Percentiles rank a stretch among this genome's conserved stretches.
Evolutionary conservation across 352 stramenopile genomes (phyloP).

Genomic region (Globisporangium acanthophoron): DNA sequence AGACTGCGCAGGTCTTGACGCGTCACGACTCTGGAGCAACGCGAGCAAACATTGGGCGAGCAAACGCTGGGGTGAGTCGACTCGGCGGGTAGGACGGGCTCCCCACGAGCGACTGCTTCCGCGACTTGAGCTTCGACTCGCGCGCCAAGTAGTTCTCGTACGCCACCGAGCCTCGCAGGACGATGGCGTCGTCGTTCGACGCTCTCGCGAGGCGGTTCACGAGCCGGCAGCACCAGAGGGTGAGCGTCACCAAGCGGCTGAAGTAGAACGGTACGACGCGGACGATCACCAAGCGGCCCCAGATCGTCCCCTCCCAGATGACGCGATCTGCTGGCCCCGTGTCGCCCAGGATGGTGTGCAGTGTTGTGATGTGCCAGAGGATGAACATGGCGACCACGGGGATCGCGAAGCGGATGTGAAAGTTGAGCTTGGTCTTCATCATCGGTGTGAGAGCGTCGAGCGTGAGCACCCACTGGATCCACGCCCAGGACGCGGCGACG

Average conservation of each 20-base stretch:
- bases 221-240: conserved; percentile 11
- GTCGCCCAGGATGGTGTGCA: conserved; percentile 6
- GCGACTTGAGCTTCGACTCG: conserved; percentile 1
- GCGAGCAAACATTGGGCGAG: background rate
- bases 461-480: conserved; percentile 24
- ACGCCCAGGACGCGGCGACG: conserved; percentile 18
- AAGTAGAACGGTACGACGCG: conserved; percentile 18
- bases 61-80: background rate
- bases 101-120: background rate
- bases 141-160: conserved; percentile 23
- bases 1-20: background rate
- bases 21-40: background rate
- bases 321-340: conserved; percentile 9
- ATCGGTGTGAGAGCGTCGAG: conserved; percentile 26
- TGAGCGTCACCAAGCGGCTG: conserved; percentile 15
- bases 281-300: conserved; percentile 4
- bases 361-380: conserved; percentile 8
- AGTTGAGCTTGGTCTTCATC: conserved; percentile 22
- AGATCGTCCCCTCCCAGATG: conserved; percentile 11
- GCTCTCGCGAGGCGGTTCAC: conserved; percentile 9
- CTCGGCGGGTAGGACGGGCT: background rate
- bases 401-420: conserved; percentile 15
- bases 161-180: conserved; percentile 23
- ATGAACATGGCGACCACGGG: conserved; percentile 15
- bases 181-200: conserved; percentile 12